Percentiles rank a stretch among this genome's conserved stretches.
phyloP scores from a whole-genome alignment of 805 yeast species.

The Suhomyces xylopsoci region DNA sequence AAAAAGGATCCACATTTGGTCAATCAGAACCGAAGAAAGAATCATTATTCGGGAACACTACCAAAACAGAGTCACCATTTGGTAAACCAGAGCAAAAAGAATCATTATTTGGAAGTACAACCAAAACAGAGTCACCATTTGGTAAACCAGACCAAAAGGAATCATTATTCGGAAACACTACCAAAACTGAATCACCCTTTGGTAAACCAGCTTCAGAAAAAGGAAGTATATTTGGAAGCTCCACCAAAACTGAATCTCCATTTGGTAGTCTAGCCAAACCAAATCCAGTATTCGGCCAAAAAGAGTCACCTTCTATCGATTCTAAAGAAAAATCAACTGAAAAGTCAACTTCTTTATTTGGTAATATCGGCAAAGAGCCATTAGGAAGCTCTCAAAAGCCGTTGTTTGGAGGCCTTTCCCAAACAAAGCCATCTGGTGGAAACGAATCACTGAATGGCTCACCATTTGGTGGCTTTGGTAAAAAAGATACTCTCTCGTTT shows the following conservation, averaged over 20 bases:
- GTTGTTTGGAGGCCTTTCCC: neutral
- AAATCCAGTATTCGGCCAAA: neutral
- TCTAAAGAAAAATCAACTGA: neutral
- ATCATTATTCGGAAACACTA: neutral
- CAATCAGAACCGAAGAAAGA: slow-evolving; percentile 3
- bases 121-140: neutral
- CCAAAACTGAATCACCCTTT: neutral
- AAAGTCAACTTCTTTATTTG: neutral
- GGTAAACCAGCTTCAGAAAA: neutral
- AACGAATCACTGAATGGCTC: neutral
- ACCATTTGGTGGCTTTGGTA: neutral
- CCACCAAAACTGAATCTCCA: neutral
- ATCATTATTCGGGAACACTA: slow-evolving; percentile 2
- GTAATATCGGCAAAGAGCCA: neutral
- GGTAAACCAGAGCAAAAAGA: neutral
- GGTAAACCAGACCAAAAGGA: neutral
- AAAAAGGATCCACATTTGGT: slow-evolving; percentile 8
- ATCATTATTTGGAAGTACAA: neutral
- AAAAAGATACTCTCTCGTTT: neutral
- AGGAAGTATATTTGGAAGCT: neutral
- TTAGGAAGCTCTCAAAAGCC: neutral
- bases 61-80: neutral
- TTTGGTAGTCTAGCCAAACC: neutral
- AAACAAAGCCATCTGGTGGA: neutral
- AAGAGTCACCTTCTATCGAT: neutral